A percentile compares a stretch with the other conserved stretches of the same genome.
phyloP scores from a whole-genome alignment of 805 yeast species.

The Yamadazyma akitaensis region DNA sequence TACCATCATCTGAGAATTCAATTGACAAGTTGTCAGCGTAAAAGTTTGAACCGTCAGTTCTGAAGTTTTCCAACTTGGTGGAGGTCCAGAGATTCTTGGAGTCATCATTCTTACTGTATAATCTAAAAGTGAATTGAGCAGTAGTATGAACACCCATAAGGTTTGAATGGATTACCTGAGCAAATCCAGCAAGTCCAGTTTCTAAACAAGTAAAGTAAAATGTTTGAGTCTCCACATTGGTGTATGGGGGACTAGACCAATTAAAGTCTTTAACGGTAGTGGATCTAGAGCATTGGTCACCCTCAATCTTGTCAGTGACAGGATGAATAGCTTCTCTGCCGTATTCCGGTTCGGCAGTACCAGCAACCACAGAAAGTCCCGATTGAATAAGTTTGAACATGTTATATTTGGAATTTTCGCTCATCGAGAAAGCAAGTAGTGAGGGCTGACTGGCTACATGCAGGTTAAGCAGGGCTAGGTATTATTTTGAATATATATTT shows the following conservation, averaged over 20 bases:
- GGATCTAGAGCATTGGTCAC: slow-evolving; percentile 47
- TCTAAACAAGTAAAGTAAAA: slow-evolving; percentile 73
- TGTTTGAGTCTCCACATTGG: slow-evolving; percentile 94
- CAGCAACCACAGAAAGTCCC: slow-evolving; percentile 90
- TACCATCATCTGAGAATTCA: slow-evolving; percentile 53
- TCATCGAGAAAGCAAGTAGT: background rate
- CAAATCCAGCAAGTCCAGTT: slow-evolving; percentile 75
- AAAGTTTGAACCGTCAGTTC: slow-evolving; percentile 70
- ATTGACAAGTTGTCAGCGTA: slow-evolving; percentile 71
- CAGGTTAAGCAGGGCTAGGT: background rate
- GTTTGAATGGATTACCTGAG: slow-evolving; percentile 91
- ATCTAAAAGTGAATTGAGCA: slow-evolving; percentile 90
- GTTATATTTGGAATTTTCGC: background rate
- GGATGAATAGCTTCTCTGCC: slow-evolving; percentile 91
- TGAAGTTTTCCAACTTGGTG: slow-evolving; percentile 78
- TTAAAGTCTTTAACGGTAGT: slow-evolving; percentile 65
- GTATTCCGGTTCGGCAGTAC: slow-evolving; percentile 95
- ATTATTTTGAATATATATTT: too few relatives aligned
- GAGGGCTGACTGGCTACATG: background rate
- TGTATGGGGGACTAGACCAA: slow-evolving; percentile 72
- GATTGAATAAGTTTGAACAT: slow-evolving; percentile 86
- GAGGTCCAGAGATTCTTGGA: slow-evolving; percentile 80
- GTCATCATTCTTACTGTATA: slow-evolving; percentile 49
- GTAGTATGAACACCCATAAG: slow-evolving; percentile 83
- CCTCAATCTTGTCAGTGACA: slow-evolving; percentile 55